Conservation (phyloP, 2,329 filamentous ascomycete species). For the Diaporthe sp. region DNA sequence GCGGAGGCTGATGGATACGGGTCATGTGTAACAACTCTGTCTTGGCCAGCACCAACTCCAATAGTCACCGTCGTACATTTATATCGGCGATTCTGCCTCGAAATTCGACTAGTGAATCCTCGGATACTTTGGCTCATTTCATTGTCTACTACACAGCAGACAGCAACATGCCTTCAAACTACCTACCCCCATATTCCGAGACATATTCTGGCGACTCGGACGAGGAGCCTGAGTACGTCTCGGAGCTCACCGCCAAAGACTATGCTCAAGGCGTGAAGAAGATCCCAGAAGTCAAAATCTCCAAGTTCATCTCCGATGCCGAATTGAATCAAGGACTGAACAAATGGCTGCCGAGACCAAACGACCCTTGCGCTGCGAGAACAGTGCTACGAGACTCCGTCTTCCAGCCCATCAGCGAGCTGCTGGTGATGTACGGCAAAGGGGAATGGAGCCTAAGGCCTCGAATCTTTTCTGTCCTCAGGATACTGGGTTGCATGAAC, state of each 20-base stretch:
- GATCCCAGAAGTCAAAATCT: not conserved
- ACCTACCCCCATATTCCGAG: not conserved
- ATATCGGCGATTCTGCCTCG: not conserved
- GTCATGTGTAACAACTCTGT: not conserved
- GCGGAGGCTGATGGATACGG: not conserved
- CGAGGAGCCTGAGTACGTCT: not conserved
- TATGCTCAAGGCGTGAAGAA: not conserved
- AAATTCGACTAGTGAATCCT: no score
- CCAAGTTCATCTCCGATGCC: not conserved
- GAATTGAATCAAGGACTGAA: not conserved
- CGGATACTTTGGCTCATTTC: fast-evolving
- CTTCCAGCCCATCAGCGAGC: conserved; percentile 7
- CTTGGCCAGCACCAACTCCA: fast-evolving
- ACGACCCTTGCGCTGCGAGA: not conserved
- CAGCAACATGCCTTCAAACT: not conserved
- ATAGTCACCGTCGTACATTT: not conserved
- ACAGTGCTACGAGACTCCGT: not conserved
- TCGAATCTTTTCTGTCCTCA: not conserved
- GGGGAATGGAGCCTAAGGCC: conserved; percentile 5
- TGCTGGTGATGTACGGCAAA: not conserved
- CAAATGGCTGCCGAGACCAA: not conserved
- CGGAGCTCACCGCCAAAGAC: conserved; percentile 2
- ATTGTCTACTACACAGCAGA: fast-evolving
- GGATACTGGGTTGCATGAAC: not conserved
- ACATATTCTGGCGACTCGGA: conserved; percentile 5